Percentiles rank a stretch among this genome's conserved stretches.
Conservation (phyloP, 2,329 filamentous ascomycete species). For the Fusarium ramigenum region DNA sequence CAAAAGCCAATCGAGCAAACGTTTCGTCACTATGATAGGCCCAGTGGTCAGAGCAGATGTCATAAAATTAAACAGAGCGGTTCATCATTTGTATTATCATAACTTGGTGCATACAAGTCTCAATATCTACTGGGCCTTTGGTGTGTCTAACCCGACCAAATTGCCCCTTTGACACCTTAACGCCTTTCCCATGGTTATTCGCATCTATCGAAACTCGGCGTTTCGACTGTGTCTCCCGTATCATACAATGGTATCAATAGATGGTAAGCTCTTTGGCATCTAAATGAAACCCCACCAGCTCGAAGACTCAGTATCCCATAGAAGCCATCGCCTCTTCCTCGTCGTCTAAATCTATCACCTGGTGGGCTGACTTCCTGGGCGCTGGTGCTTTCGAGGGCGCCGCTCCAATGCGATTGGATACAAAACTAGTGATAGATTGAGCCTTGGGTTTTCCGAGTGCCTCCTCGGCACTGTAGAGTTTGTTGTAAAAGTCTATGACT, state of each 20-base stretch:
- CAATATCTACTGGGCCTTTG: constrained; percentile 28
- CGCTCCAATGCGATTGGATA: constrained; percentile 47
- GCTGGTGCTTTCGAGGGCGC: constrained; percentile 19
- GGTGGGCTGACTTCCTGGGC: constrained; percentile 25
- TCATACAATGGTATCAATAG: constrained; percentile 20
- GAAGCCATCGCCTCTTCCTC: constrained; percentile 60
- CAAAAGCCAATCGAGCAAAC: neutral
- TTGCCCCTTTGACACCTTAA: constrained; percentile 11
- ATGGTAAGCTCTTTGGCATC: constrained; percentile 2
- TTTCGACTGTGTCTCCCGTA: neutral
- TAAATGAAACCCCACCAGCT: neutral
- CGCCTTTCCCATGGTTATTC: constrained; percentile 19
- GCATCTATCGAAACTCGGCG: constrained; percentile 5
- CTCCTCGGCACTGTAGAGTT: constrained; percentile 78
- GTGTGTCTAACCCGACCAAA: constrained; percentile 14
- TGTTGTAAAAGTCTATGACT: constrained; percentile 86
- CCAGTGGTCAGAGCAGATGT: neutral
- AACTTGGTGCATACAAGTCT: constrained; percentile 17
- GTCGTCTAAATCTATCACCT: constrained; percentile 54
- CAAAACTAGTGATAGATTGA: constrained; percentile 52
- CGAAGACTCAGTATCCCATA: constrained; percentile 50
- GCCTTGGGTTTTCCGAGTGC: constrained; percentile 47
- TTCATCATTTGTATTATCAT: constrained; percentile 32
- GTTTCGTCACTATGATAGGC: neutral
- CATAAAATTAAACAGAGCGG: neutral